Percentiles rank a stretch among this genome's conserved stretches.
phyloP scores from a whole-genome alignment of 164 flowering plant genomes.

The Pachysandra terminalis region DNA sequence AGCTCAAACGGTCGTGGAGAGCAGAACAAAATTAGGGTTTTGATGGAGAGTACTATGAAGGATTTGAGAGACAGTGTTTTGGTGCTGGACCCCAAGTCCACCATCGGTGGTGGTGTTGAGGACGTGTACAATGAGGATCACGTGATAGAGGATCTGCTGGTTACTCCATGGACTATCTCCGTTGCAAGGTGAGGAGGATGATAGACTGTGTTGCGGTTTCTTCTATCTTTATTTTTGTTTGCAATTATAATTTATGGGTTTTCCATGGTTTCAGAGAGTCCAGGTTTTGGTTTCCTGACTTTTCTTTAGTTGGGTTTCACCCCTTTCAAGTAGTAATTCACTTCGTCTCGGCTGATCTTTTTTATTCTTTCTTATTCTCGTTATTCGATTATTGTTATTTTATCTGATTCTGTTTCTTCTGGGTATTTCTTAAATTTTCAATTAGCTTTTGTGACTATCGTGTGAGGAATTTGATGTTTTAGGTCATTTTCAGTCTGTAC shows the following conservation, averaged over 20 bases:
- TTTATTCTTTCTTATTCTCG: too few relatives aligned
- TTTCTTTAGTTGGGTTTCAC: too few relatives aligned
- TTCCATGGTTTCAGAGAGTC: too few relatives aligned
- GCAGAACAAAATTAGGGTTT: slow-evolving; percentile 8
- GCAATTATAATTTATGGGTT: too few relatives aligned
- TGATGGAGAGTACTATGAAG: slow-evolving; percentile 43
- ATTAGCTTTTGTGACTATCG: too few relatives aligned
- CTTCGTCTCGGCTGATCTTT: too few relatives aligned
- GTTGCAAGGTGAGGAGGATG: slow-evolving; percentile 51
- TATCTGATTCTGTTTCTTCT: too few relatives aligned
- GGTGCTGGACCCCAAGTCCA: slow-evolving; percentile 39
- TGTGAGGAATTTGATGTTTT: too few relatives aligned
- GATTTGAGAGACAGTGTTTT: slow-evolving; percentile 27
- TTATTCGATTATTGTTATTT: too few relatives aligned
- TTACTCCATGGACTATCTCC: slow-evolving; percentile 71
- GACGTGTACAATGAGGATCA: slow-evolving; percentile 69
- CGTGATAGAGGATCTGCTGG: slow-evolving; percentile 63
- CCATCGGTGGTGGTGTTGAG: slow-evolving; percentile 64
- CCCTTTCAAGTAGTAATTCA: background rate
- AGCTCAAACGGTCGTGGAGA: slow-evolving; percentile 7
- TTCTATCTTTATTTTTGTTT: slow-evolving; percentile 5
- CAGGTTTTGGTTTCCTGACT: too few relatives aligned
- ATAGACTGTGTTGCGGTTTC: background rate
- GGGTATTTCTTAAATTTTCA: too few relatives aligned
- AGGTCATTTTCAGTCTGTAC: too few relatives aligned